Base-by-base conservation (phyloP, 768 basidiomycete genomes). In the Asterophora parasitica region DNA sequence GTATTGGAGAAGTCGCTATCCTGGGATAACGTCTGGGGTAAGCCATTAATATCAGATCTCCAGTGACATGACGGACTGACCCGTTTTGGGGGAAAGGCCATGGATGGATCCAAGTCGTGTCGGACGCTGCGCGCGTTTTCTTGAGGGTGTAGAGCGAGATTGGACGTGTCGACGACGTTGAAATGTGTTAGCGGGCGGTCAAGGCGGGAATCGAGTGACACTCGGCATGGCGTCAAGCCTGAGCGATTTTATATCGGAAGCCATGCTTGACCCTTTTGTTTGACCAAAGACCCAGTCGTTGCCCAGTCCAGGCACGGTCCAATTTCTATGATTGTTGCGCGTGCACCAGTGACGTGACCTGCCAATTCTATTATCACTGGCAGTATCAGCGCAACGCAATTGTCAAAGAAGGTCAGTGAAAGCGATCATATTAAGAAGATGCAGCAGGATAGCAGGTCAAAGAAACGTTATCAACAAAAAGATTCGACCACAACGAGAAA, bases 1-100 rank as follows among this genome's bases (percentile, higher is more conserved):
- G 65, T 60, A 38, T 61, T 62, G 9, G 64, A 58, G 34, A 64
- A 63, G 42, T 65, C 63, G 41, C 55, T 64, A 51, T 61, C 61
- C 23, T 46, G 49, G 6, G 50, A 56, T 13, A 46, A 12, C 37
- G 49, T 45, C 55, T 56, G 23, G n/a, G 26, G 31, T 11, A 46
- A 35, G 32, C 37, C 26, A 17, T 33, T 20, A 19, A 17, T n/a
- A 15, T 8, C 17, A 13, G 8, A 31, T 23, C 34, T 48, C 13
- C 20, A 46, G n/a, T 28, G 10, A 12, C 32, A 34, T 19, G 9
- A 20, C n/a, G 36, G 13, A 49, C 49, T 27, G 4, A 52, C 50
- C 15, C 44, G 54, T 31, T 46, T 44, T 11, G 20, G 17, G 8
- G 36, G 42, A 19, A 43, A 39, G 34, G 32, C 26, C 45, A 54